Evolutionary conservation across 768 basidiomycete genomes (phyloP).

Genomic region (Kwoniella sp.): DNA sequence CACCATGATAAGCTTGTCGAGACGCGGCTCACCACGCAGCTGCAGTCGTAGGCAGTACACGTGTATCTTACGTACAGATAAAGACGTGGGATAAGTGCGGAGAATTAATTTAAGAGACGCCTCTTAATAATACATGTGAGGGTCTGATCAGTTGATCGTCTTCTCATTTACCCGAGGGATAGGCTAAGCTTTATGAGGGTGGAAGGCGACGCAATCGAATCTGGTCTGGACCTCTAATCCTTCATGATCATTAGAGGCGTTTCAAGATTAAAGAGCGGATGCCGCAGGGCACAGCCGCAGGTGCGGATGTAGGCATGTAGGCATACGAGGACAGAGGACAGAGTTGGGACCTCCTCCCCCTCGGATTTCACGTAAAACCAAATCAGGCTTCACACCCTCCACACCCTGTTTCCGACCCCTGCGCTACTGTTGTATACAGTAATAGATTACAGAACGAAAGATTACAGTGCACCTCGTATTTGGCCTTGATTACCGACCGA

Average conservation of each 20-base stretch:
- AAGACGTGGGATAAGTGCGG: background rate
- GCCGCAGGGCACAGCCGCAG: background rate
- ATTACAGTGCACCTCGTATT: background rate
- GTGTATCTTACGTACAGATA: conserved; percentile 3
- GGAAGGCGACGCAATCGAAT: no score
- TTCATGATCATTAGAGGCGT: no score
- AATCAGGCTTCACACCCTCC: no score
- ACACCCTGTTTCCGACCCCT: no score
- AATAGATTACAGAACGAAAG: no score
- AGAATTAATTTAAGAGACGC: background rate
- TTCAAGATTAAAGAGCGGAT: background rate
- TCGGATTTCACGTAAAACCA: background rate
- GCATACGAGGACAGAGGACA: background rate
- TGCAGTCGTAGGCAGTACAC: no score
- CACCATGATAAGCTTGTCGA: no score
- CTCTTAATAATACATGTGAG: background rate
- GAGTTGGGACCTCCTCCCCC: background rate
- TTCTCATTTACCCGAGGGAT: no score
- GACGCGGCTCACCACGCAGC: no score
- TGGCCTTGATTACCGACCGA: background rate
- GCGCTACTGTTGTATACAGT: no score
- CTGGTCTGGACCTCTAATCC: no score
- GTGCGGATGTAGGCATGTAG: background rate
- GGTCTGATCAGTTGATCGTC: background rate
- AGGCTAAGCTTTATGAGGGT: no score